Conservation (phyloP, 371 early-diverging fungal species). For the Circinella umbellata region DNA sequence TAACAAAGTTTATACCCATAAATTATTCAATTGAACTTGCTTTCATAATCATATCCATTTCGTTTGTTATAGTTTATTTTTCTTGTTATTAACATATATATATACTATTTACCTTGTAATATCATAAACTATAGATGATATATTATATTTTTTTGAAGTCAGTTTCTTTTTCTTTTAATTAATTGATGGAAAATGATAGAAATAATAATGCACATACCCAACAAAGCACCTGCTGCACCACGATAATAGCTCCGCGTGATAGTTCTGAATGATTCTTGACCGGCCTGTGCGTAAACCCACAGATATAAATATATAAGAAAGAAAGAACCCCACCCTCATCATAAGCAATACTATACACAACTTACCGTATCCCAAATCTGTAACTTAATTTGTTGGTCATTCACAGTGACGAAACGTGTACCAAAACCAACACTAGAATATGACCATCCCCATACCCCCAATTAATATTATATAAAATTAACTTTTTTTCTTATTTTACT, state of each 20-base stretch:
- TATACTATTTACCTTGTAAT: slow-evolving; percentile 38
- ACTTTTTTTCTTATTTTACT: too few relatives aligned
- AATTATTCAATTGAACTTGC: not conserved
- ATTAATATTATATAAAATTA: too few relatives aligned
- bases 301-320: not conserved
- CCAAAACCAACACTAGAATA: slow-evolving; percentile 80
- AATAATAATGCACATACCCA: slow-evolving; percentile 6
- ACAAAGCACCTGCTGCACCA: slow-evolving; percentile 91
- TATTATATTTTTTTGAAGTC: too few relatives aligned
- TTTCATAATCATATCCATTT: too few relatives aligned
- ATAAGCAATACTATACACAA: too few relatives aligned
- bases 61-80: not conserved
- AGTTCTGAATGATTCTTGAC: slow-evolving; percentile 96
- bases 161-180: not conserved
- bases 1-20: not conserved
- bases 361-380: slow-evolving; percentile 99
- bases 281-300: slow-evolving; percentile 60
- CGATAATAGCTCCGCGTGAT: slow-evolving; percentile 97
- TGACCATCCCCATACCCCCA: too few relatives aligned
- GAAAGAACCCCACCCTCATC: too few relatives aligned
- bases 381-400: slow-evolving; percentile 88
- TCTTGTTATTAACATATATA: not conserved
- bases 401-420: slow-evolving; percentile 77
- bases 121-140: slow-evolving; percentile 44
- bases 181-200: not conserved